These are phyloP conservation scores for Thalassiosira livingstoniorum DNA, from an alignment of 352 stramenopile species.

Conservation along the genomic window DNA sequence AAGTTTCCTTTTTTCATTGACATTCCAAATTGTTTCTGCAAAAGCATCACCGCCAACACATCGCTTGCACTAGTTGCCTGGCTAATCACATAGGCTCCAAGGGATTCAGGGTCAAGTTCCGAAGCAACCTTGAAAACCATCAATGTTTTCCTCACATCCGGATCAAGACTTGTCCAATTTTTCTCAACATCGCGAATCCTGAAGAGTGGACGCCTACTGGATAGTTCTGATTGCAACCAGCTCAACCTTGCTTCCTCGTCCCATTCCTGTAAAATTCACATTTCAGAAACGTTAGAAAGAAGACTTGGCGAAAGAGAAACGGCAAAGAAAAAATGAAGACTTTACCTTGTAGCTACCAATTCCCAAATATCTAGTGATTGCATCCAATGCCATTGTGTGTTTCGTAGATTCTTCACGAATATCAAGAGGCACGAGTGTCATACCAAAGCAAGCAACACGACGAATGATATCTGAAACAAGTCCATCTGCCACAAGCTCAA, in stretches of 20 bases:
- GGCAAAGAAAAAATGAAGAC: background rate
- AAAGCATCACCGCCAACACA: conserved; percentile 88
- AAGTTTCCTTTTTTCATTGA: conserved; percentile 78
- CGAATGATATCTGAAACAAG: conserved; percentile 87
- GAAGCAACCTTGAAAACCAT: conserved; percentile 84
- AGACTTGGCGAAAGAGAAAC: no score
- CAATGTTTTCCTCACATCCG: conserved; percentile 77
- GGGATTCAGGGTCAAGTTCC: conserved; percentile 74
- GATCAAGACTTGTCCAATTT: conserved; percentile 64
- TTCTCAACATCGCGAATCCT: conserved; percentile 66
- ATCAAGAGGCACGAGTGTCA: conserved; percentile 87
- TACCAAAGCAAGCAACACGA: conserved; percentile 84
- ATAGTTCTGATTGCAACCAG: conserved; percentile 86
- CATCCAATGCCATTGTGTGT: conserved; percentile 83
- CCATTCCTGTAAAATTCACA: conserved; percentile 72
- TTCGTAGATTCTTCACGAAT: conserved; percentile 87
- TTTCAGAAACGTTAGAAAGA: no score
- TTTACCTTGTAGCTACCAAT: conserved; percentile 85
- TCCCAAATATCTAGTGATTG: conserved; percentile 87
- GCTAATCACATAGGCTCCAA: conserved; percentile 90
- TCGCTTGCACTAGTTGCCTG: conserved; percentile 88
- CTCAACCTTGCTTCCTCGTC: conserved; percentile 84
- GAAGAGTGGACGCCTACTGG: conserved; percentile 83
- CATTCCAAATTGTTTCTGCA: conserved; percentile 87
- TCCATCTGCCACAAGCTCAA: conserved; percentile 85